Evolutionary conservation across 805 yeast species (phyloP).

Genomic region (Saccharomycopsis olivae): DNA sequence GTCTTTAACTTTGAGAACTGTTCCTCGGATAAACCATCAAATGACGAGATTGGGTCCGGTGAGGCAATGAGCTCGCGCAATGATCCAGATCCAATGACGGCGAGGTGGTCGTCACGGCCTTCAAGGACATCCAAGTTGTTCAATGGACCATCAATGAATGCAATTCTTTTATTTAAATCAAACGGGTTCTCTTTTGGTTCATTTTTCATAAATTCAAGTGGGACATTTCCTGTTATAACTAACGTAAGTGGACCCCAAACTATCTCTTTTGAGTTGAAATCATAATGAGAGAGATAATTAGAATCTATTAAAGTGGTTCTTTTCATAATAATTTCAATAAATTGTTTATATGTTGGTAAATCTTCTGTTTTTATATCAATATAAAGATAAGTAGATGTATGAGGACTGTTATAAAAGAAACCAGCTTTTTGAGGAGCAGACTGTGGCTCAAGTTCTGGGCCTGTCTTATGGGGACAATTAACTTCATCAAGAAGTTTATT

Average conservation of each 20-base stretch:
- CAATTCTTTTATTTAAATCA: constrained; percentile 23
- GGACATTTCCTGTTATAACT: constrained; percentile 58
- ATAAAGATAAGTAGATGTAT: constrained; percentile 48
- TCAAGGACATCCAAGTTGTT: not conserved
- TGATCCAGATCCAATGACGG: constrained; percentile 36
- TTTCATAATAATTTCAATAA: constrained; percentile 31
- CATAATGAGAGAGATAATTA: constrained; percentile 41
- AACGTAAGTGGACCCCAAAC: constrained; percentile 48
- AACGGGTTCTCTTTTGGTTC: constrained; percentile 20
- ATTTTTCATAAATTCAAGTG: constrained; percentile 29
- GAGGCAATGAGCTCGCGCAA: constrained; percentile 21
- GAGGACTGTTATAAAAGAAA: constrained; percentile 33
- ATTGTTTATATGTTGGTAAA: constrained; percentile 32
- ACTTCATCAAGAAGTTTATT: constrained; percentile 41
- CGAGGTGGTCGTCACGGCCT: constrained; percentile 9
- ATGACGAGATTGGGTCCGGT: not conserved
- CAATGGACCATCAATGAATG: constrained; percentile 39
- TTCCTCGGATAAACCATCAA: constrained; percentile 24
- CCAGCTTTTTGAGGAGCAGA: constrained; percentile 31
- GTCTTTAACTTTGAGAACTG: constrained; percentile 25
- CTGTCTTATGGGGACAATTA: constrained; percentile 28
- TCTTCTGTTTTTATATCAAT: constrained; percentile 40
- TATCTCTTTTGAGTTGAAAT: constrained; percentile 24
- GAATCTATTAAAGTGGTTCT: constrained; percentile 18
- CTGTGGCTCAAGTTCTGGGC: no score